These are phyloP conservation scores for Neurospora sp. DNA, from an alignment of 495 filamentous ascomycete species.

Conservation along the genomic window DNA sequence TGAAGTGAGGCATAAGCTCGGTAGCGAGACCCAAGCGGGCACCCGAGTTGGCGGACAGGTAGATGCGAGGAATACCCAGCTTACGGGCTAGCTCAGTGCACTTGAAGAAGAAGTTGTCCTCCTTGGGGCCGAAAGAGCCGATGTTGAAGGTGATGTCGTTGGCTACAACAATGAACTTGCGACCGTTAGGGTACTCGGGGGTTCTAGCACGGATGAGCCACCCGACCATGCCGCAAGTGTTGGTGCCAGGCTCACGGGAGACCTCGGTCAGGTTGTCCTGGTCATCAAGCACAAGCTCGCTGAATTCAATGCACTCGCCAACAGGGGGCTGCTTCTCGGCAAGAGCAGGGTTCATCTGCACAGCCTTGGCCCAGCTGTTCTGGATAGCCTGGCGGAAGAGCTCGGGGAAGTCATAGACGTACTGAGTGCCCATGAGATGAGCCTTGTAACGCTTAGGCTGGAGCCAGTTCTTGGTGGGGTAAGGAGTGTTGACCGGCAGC, in stretches of 20 bases:
- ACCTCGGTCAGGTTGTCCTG: constrained; percentile 87
- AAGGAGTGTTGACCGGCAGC: constrained; percentile 79
- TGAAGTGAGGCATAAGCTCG: constrained; percentile 93
- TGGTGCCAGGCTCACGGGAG: constrained; percentile 84
- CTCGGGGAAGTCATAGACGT: constrained; percentile 99
- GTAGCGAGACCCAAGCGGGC: constrained; percentile 95
- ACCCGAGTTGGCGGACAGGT: constrained; percentile 98
- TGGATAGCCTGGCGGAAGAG: constrained; percentile 97
- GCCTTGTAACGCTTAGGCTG: constrained; percentile 99
- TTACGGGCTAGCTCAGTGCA: constrained; percentile 91
- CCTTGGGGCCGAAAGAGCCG: constrained; percentile 88
- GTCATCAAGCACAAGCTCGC: constrained; percentile 88
- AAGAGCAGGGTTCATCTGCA: constrained; percentile 58
- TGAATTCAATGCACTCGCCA: constrained; percentile 92
- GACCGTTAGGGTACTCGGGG: constrained; percentile 89
- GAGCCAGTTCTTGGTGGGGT: constrained; percentile 96
- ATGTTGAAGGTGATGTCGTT: constrained; percentile 99
- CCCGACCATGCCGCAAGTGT: constrained; percentile 95
- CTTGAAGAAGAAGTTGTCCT: constrained; percentile 98
- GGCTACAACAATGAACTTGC: constrained; percentile 90
- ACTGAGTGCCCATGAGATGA: constrained; percentile 97
- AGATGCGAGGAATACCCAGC: constrained; percentile 91
- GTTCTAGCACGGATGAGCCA: constrained; percentile 96
- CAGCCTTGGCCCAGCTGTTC: constrained; percentile 77
- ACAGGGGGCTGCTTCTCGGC: constrained; percentile 70